phyloP scores from a whole-genome alignment of 2,329 filamentous ascomycete species.

The Celoporthe dispersa region DNA sequence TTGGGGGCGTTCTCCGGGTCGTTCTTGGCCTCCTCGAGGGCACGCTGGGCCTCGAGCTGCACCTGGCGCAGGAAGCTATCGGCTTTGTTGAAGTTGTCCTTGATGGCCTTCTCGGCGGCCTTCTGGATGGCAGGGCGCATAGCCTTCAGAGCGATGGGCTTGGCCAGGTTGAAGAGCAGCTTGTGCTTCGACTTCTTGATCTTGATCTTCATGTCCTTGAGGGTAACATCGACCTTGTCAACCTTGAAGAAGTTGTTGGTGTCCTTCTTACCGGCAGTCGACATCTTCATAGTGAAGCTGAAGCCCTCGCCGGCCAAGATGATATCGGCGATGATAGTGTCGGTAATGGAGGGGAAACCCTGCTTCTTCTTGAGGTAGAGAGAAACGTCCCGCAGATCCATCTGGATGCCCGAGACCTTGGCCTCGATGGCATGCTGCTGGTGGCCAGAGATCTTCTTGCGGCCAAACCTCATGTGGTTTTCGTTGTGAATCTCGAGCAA shows the following conservation, averaged over 20 bases:
- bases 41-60: constrained; percentile 81
- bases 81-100: constrained; percentile 75
- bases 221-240: constrained; percentile 81
- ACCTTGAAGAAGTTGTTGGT: constrained; percentile 90
- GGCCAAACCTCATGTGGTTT: constrained; percentile 94
- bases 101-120: constrained; percentile 86
- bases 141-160: constrained; percentile 83
- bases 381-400: constrained; percentile 87
- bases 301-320: constrained; percentile 86
- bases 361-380: constrained; percentile 96
- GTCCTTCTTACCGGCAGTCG: constrained; percentile 77
- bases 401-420: constrained; percentile 86
- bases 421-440: constrained; percentile 82
- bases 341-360: constrained; percentile 86
- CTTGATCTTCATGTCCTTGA: constrained; percentile 85
- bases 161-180: constrained; percentile 82
- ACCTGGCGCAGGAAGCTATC: constrained; percentile 76
- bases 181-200: constrained; percentile 96
- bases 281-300: constrained; percentile 88
- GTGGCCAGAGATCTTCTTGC: constrained; percentile 82
- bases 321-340: constrained; percentile 87
- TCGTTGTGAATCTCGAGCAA: constrained; percentile 85
- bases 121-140: constrained; percentile 85
- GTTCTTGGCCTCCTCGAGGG: constrained; percentile 65
- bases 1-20: constrained; percentile 77